Evolutionary conservation across 805 yeast genomes (phyloP), one percentile per base, ranked within the genome.

Genomic region (Teunomyces cretensis): DNA sequence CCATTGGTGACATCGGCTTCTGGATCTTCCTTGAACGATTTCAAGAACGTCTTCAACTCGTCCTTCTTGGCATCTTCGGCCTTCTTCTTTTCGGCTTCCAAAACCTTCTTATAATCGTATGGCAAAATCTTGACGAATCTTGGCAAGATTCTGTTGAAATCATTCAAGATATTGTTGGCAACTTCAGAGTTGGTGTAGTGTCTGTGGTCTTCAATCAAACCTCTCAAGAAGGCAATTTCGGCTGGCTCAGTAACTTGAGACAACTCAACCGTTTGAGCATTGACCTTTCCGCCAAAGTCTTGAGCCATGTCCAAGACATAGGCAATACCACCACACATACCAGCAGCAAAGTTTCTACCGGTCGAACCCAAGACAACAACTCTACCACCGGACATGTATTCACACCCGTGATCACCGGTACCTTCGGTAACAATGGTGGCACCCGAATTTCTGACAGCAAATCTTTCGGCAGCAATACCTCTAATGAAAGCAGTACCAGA

Each of bases 241-340:
- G 85, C 77, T 6, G 97, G 96, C 55, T 92, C 97, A 42, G 81
- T 75, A 42, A 92, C 78, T 41, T 76, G 75, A 38, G 86, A 76
- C 47, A 94, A 78, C 58, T 86, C 97, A 54, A 94, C 92, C 55
- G 88, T 83, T 54, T 85, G 92, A 35, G 68, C 62, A 71, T 92
- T 92, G 54, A 88, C 89, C 68, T 84, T 84, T 51, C 82, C 81
- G 50, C 75, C 75, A 60, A 92, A 91, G 63, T 90, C 97, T 63
- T 91, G 96, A 42, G 94, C 97, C 75, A 92, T 87, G 58, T 91
- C 96, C 57, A 92, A 77, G 48, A 95, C 97, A 62, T 92, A 92
- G 12, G 97, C 96, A 67, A 94, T 92, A 81, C 99, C 99, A 71
- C 99, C 99, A 57, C 97, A 91, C 86, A 94, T 94, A 76, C 99